Conservation (phyloP, 352 stramenopile genomes). For the Phytophthora sojae region DNA sequence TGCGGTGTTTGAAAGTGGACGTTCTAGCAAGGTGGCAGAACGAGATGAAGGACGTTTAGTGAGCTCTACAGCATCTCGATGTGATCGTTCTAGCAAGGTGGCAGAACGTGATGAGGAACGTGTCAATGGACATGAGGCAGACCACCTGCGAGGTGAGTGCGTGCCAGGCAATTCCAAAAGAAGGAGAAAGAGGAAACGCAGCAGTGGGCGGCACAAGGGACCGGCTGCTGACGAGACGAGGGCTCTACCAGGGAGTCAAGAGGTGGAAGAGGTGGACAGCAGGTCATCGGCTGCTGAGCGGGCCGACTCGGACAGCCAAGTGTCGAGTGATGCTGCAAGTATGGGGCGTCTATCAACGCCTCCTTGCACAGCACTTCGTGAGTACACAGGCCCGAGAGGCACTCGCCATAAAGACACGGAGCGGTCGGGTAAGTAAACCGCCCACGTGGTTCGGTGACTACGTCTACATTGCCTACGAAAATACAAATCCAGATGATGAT, state of each 20-base stretch:
- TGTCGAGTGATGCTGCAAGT: neutral
- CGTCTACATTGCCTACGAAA: neutral
- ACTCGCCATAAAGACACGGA: neutral
- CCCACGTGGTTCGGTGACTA: neutral
- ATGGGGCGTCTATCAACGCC: neutral
- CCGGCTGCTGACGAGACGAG: neutral
- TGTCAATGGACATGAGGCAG: neutral
- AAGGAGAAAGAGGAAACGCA: neutral
- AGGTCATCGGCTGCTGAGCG: neutral
- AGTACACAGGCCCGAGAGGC: neutral
- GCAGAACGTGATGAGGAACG: no score
- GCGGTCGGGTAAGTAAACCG: neutral
- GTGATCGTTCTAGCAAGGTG: no score
- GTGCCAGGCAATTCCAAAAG: neutral
- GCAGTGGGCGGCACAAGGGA: neutral
- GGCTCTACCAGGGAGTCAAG: neutral
- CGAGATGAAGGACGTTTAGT: no score
- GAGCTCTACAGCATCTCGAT: no score
- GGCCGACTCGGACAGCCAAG: neutral
- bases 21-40: no score
- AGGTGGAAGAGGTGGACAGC: neutral
- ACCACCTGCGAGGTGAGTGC: neutral
- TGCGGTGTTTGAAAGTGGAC: no score
- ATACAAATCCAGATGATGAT: conserved; percentile 1
- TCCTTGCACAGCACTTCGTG: neutral